Conservation (phyloP, 1,139 yeast species). For the Suhomyces wounanorum region DNA sequence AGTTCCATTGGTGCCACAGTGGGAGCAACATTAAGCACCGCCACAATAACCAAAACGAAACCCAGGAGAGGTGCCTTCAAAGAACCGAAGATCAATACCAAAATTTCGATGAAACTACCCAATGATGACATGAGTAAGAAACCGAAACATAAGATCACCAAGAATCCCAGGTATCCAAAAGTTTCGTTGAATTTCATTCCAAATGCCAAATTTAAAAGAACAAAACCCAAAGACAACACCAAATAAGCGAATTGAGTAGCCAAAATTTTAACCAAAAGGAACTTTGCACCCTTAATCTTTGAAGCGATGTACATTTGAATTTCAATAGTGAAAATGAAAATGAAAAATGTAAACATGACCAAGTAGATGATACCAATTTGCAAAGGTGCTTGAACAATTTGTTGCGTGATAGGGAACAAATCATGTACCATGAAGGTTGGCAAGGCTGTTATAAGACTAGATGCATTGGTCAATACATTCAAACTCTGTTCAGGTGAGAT, state of each 20-base stretch:
- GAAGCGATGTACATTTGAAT: slow-evolving; percentile 31
- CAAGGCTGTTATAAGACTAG: slow-evolving; percentile 28
- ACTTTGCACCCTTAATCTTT: slow-evolving; percentile 38
- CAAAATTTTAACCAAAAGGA: slow-evolving; percentile 41
- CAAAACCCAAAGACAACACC: slow-evolving; percentile 43
- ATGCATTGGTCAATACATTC: slow-evolving; percentile 21
- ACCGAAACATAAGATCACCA: slow-evolving; percentile 49
- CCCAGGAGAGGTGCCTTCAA: slow-evolving; percentile 46
- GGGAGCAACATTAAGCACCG: slow-evolving; percentile 49
- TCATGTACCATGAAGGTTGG: slow-evolving; percentile 25
- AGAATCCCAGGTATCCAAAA: slow-evolving; percentile 50
- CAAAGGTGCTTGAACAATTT: slow-evolving; percentile 33
- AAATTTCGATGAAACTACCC: slow-evolving; percentile 52
- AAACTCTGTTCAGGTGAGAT: slow-evolving; percentile 23
- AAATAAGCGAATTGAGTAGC: slow-evolving; percentile 46
- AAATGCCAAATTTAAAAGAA: slow-evolving; percentile 47
- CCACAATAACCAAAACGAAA: slow-evolving; percentile 46
- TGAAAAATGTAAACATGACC: slow-evolving; percentile 36
- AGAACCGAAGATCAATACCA: slow-evolving; percentile 40
- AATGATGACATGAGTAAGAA: slow-evolving; percentile 51
- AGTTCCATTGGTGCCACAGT: slow-evolving; percentile 49
- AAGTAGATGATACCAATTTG: slow-evolving; percentile 37
- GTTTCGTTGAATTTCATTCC: slow-evolving; percentile 33
- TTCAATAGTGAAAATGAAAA: slow-evolving; percentile 29
- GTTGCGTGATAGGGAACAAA: slow-evolving; percentile 26